Evolutionary conservation across 2,329 filamentous ascomycete genomes (phyloP), one percentile per base, ranked within the genome.

Genomic region (Penicillium sp.): DNA sequence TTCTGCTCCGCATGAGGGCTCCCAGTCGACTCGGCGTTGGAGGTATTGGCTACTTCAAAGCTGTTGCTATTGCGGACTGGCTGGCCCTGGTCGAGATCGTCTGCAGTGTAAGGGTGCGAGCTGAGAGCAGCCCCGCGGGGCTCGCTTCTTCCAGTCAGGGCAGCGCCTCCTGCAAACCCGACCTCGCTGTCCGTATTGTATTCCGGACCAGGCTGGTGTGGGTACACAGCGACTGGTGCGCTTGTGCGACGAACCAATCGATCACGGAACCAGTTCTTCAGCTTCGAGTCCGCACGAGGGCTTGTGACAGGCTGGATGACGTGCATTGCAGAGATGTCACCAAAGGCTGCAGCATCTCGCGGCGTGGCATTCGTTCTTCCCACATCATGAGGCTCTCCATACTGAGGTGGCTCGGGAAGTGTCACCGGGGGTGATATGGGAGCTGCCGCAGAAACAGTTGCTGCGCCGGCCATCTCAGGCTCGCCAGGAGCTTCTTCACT

Each of bases 201-300:
- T 7, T 53, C 51, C 11, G 53, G 53, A 3, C 51, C 51, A 6
- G 51, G 51, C 32, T 56, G 53, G 21, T 48, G 45, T n/a, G 53
- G 53, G 23, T 54, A 54, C 2, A 56, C 44, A 15, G 45, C 51
- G 10, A 51, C 42, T 2, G 51, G 48, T 2, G 51, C 53, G 39
- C 58, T 62, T 15, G 54, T 45, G 2, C 56, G 62, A 42, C 55
- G 59, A 9, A 56, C 45, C 6, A 63, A 36, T 38, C 54, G 51
- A 27, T 56, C 56, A 17, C 54, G 59, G 48, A 67, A 60, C 63
- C 63, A 67, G 10, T 50, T 55, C 29, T 56, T 65, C 16, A 67
- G 36, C 36, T 59, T 64, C 3, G 63, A 63, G 25, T 64, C 62
- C 8, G 55, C 48, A 28, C 53, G 54, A 4, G 56, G 56, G 13